These are phyloP conservation scores for Aureobasidium leucospermi DNA, from an alignment of 2,329 filamentous ascomycete species.

Conservation along the genomic window DNA sequence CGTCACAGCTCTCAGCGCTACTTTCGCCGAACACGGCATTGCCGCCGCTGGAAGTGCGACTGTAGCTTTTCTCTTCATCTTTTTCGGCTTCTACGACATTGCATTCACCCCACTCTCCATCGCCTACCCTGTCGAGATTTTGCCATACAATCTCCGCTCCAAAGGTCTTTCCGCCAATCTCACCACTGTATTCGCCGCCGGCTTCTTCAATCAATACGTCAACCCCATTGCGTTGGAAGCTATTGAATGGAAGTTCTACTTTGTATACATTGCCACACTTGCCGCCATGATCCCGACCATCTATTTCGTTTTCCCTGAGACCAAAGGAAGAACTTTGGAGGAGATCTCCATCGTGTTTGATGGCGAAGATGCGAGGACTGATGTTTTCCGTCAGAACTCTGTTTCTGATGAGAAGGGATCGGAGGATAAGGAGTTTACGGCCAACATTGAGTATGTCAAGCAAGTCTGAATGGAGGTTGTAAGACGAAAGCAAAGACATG, in stretches of 20 bases:
- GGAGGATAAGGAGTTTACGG: background rate
- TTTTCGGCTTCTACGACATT: conserved; percentile 35
- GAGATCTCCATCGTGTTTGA: conserved; percentile 35
- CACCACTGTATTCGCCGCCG: conserved; percentile 17
- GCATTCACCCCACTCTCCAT: conserved; percentile 29
- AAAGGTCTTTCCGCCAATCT: conserved; percentile 22
- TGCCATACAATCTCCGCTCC: conserved; percentile 25
- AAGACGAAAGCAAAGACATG: no score
- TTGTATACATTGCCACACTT: conserved; percentile 34
- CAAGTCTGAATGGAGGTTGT: background rate
- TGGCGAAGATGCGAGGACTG: background rate
- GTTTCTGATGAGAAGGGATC: background rate
- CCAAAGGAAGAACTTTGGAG: conserved; percentile 25
- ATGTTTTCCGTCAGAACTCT: background rate
- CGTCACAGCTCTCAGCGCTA: conserved; percentile 35
- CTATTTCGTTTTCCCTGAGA: conserved; percentile 21
- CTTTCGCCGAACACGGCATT: conserved; percentile 28
- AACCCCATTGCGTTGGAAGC: conserved; percentile 35
- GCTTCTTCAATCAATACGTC: conserved; percentile 22
- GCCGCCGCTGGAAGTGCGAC: conserved; percentile 30
- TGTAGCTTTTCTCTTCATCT: conserved; percentile 38
- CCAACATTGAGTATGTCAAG: background rate
- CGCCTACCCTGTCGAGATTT: conserved; percentile 30
- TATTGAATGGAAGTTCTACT: conserved; percentile 39
- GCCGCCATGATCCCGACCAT: conserved; percentile 19